phyloP scores from a whole-genome alignment of 2,329 filamentous ascomycete species.

The Penicillium rolfsii region DNA sequence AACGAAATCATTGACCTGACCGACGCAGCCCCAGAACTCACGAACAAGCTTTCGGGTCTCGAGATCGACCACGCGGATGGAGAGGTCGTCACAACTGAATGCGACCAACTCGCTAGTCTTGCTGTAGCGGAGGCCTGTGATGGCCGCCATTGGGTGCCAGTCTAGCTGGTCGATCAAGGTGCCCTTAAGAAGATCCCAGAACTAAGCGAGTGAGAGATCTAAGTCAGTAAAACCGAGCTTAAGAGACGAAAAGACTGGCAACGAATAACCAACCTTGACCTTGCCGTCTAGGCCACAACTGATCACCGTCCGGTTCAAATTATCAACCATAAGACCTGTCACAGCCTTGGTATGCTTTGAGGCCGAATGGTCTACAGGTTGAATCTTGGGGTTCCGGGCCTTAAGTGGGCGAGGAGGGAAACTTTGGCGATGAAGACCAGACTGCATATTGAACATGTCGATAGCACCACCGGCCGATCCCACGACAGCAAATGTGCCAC shows the following conservation, averaged over 20 bases:
- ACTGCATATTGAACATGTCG: slow-evolving; percentile 97
- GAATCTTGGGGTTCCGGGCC: slow-evolving; percentile 55
- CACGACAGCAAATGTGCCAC: slow-evolving; percentile 89
- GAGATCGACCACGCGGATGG: slow-evolving; percentile 85
- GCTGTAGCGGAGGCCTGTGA: slow-evolving; percentile 79
- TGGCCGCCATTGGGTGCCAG: slow-evolving; percentile 76
- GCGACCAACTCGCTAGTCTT: slow-evolving; percentile 81
- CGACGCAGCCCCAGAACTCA: slow-evolving; percentile 83
- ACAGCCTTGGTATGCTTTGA: slow-evolving; percentile 76
- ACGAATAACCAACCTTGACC: slow-evolving; percentile 63
- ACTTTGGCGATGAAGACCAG: slow-evolving; percentile 81
- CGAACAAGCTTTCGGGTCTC: slow-evolving; percentile 88
- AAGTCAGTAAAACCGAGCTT: not conserved
- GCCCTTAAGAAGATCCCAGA: slow-evolving; percentile 93
- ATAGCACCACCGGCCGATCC: slow-evolving; percentile 82
- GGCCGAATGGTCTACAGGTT: slow-evolving; percentile 39
- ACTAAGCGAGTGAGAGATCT: slow-evolving; percentile 48
- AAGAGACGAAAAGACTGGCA: not conserved
- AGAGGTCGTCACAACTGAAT: slow-evolving; percentile 84
- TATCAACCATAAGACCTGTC: slow-evolving; percentile 85
- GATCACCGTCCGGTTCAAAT: slow-evolving; percentile 81
- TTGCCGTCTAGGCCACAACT: slow-evolving; percentile 89
- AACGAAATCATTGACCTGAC: slow-evolving; percentile 75
- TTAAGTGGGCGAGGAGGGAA: slow-evolving; percentile 81
- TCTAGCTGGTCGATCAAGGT: slow-evolving; percentile 77